These are phyloP conservation scores for Ceratorhiza oryzae-sativae DNA, from an alignment of 1,284 basidiomycete species.

Conservation along the genomic window DNA sequence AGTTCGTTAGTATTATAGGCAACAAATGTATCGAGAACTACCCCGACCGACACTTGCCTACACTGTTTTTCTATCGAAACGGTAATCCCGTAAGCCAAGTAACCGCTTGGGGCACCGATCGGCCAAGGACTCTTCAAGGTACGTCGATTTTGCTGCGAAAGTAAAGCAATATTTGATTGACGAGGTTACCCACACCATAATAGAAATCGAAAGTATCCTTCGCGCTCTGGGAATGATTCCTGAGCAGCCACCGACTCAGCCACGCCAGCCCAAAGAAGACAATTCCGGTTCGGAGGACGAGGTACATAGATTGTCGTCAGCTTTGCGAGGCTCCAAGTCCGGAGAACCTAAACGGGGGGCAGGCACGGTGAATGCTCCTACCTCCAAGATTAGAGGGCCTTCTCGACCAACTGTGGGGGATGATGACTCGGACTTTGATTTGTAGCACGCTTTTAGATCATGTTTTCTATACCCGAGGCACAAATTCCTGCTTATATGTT, in stretches of 20 bases:
- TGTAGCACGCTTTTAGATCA: too few species aligned
- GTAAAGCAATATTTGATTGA: background rate
- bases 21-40: slow-evolving; percentile 96
- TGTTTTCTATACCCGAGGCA: too few species aligned
- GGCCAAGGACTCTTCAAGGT: slow-evolving; percentile 84
- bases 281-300: slow-evolving; percentile 58
- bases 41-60: slow-evolving; percentile 90
- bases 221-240: slow-evolving; percentile 33
- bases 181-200: background rate
- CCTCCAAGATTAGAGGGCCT: slow-evolving; percentile 59
- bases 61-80: slow-evolving; percentile 89
- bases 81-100: slow-evolving; percentile 90
- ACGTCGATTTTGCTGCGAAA: slow-evolving; percentile 40
- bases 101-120: slow-evolving; percentile 80
- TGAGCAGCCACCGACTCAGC: slow-evolving; percentile 18
- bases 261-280: slow-evolving; percentile 46
- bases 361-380: slow-evolving; percentile 59
- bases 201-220: slow-evolving; percentile 35
- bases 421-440: slow-evolving; percentile 75
- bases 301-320: slow-evolving; percentile 23
- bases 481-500: too few species aligned
- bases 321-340: slow-evolving; percentile 15
- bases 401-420: slow-evolving; percentile 55
- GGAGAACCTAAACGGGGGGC: slow-evolving; percentile 52
- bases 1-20: slow-evolving; percentile 95